Conservation (phyloP, 306 rosid species). For the Gastrolobium villosum region DNA sequence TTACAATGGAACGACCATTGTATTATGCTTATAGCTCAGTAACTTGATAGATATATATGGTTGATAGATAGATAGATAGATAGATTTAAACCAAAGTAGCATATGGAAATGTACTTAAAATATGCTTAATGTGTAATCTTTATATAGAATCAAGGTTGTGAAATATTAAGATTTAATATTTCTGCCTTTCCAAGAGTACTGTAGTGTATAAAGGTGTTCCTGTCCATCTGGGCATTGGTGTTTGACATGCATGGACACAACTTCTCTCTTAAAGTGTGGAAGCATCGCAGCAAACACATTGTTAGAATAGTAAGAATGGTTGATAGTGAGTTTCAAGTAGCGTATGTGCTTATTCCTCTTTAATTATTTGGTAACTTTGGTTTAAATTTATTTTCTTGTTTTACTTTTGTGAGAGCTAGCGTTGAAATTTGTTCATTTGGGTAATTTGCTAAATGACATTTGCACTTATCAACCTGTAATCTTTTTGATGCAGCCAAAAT, state of each 20-base stretch:
- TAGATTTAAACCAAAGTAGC: constrained; percentile 1
- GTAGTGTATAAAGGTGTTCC: background rate
- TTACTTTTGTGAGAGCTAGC: constrained; percentile 8
- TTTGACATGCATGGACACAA: background rate
- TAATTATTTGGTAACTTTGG: background rate
- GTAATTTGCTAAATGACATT: constrained; percentile 18
- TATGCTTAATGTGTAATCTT: background rate
- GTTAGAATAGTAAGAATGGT: constrained; percentile 21
- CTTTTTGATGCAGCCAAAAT: constrained; percentile 76
- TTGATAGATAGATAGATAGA: background rate
- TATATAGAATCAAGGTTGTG: background rate
- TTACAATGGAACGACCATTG: background rate
- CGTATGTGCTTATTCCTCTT: constrained; percentile 16
- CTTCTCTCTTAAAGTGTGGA: background rate
- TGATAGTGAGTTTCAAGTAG: background rate
- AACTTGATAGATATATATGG: background rate
- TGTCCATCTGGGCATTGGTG: constrained; percentile 21
- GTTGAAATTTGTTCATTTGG: constrained; percentile 12
- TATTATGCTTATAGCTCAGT: constrained; percentile 14
- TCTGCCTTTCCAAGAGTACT: background rate
- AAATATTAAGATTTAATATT: background rate
- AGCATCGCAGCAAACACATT: background rate
- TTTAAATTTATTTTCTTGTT: constrained; percentile 34
- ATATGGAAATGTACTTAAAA: background rate
- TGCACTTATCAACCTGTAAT: constrained; percentile 23